Evolutionary conservation across 2,329 filamentous ascomycete species (phyloP).

Genomic region (Boeremia lycopersici): DNA sequence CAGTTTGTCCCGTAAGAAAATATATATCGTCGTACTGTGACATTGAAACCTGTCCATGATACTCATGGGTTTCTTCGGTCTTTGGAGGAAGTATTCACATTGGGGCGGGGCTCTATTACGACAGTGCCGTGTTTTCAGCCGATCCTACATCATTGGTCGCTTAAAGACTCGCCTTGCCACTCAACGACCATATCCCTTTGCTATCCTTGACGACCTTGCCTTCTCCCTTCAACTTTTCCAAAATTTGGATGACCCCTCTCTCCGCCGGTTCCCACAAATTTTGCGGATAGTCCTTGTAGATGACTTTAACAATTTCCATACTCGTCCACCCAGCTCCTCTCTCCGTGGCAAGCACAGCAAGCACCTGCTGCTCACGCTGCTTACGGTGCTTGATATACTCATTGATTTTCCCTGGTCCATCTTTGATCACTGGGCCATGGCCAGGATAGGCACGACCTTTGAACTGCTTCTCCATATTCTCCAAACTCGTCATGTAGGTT

Average conservation of each 20-base stretch:
- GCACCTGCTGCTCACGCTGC: constrained; percentile 67
- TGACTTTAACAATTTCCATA: constrained; percentile 84
- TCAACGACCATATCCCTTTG: constrained; percentile 45
- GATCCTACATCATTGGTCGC: constrained; percentile 16
- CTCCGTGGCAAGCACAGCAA: constrained; percentile 44
- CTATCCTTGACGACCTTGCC: constrained; percentile 62
- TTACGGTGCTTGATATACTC: constrained; percentile 86
- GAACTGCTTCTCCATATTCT: constrained; percentile 71
- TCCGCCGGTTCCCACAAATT: constrained; percentile 77
- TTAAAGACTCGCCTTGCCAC: constrained; percentile 41
- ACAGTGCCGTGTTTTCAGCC: not conserved
- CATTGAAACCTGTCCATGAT: not conserved
- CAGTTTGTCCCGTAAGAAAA: too few relatives aligned
- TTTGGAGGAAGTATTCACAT: too few relatives aligned
- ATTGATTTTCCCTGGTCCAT: constrained; percentile 72
- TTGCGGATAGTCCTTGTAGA: constrained; percentile 81
- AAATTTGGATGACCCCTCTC: constrained; percentile 75
- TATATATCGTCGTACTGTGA: not conserved
- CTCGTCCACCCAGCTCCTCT: constrained; percentile 63
- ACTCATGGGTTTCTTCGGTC: too few relatives aligned
- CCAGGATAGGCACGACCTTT: constrained; percentile 79
- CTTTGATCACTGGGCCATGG: constrained; percentile 78
- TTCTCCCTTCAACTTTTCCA: constrained; percentile 78
- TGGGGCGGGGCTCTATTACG: not conserved
- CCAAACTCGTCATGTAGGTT: constrained; percentile 71